Evolutionary conservation across 1,139 yeast species (phyloP), one percentile per base, ranked within the genome.

Genomic region (Geotrichum citri-aurantii): DNA sequence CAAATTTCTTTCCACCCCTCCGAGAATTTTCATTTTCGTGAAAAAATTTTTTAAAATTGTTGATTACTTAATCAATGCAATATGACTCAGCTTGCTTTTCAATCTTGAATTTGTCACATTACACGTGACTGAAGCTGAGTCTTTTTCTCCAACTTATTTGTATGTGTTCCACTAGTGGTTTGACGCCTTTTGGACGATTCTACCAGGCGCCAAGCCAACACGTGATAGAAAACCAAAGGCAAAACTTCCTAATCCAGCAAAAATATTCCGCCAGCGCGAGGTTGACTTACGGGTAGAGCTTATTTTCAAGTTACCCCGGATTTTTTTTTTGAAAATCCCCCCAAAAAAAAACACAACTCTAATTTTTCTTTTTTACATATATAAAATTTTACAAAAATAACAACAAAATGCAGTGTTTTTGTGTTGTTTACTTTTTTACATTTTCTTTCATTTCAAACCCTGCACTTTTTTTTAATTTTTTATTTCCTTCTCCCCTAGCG

Each of bases 191-290:
- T 12, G 12, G 19, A 48, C 7, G 29, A 26, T 26, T 26, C 29
- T 26, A 26, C 29, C 29, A 29, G 21, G 31, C 24, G 52, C 46
- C 52, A 27, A 49, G 46, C 23, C 17, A 4, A 33, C 52, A 49
- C 52, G 52, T 49, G 52, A 49, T 23, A 6, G 21, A 12, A 3
- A 5, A 46, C 26, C 48, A 21, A 14, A 49, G 52, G 52, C 33
- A 49, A 10, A 21, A 49, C 44, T 49, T 49, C 52, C 52, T 31
- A 31, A 49, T 24, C n/a, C 2, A 33, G 52, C 14, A 49, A 37
- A 17, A 49, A 31, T 49, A 49, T 49, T 49, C 52, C 52, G 52
- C 19, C 10, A 14, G 7, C 10, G 14, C 21, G 21, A 17, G 21
- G 21, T 40, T 40, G 21, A 40, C 21, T 40, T 40, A 19, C 8